phyloP scores from a whole-genome alignment of 768 basidiomycete species.

The Mycena alexandri region DNA sequence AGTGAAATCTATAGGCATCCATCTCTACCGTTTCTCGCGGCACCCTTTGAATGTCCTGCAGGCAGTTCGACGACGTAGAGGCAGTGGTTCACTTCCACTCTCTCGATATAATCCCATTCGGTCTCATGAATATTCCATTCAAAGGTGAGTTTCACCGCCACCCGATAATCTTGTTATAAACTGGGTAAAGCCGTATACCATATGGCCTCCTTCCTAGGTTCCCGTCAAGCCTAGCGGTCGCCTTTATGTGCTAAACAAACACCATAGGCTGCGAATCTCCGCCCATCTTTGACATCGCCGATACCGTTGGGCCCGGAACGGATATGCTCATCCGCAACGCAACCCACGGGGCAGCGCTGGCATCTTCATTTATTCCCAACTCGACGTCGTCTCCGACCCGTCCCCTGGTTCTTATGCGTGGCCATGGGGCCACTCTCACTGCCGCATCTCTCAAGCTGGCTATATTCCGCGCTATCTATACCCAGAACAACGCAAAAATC shows the following conservation, averaged over 20 bases:
- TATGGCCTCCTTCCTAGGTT: constrained; percentile 38
- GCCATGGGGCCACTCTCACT: constrained; percentile 36
- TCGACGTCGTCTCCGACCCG: constrained; percentile 9
- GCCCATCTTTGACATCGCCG: constrained; percentile 36
- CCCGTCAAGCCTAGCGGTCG: not conserved
- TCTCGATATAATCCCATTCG: constrained; percentile 34
- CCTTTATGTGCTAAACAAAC: not conserved
- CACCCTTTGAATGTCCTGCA: not conserved
- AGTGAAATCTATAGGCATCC: constrained; percentile 37
- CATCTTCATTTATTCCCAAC: constrained; percentile 24
- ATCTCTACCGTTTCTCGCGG: not conserved
- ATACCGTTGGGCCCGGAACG: constrained; percentile 30
- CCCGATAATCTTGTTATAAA: too few relatives aligned
- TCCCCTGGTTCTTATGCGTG: constrained; percentile 36
- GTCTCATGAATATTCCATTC: constrained; percentile 32
- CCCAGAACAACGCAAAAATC: constrained; percentile 33
- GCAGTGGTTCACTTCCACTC: constrained; percentile 39
- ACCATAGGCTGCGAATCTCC: constrained; percentile 23
- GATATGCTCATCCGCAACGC: constrained; percentile 41
- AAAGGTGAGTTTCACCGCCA: not conserved
- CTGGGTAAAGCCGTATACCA: constrained; percentile 26
- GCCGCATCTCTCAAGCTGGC: constrained; percentile 35
- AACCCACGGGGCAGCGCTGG: constrained; percentile 35
- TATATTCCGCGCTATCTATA: constrained; percentile 34
- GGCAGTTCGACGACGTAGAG: constrained; percentile 33